phyloP scores from a whole-genome alignment of 2,329 filamentous ascomycete species.

The Colletotrichum coccodes region DNA sequence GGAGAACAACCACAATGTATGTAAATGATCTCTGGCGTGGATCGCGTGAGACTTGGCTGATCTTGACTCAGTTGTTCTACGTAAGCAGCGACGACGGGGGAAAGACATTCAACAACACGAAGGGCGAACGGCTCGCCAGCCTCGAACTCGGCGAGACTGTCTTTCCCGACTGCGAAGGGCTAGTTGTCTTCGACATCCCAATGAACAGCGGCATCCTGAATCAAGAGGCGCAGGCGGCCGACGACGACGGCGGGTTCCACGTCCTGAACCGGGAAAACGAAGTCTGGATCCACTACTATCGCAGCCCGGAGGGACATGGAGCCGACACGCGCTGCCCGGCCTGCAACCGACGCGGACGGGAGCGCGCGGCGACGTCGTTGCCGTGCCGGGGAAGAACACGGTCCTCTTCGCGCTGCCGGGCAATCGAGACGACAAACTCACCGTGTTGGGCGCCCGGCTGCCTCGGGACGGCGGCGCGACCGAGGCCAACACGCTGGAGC shows the following conservation, averaged over 20 bases:
- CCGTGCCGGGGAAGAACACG: slow-evolving; percentile 2
- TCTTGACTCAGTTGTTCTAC: slow-evolving; percentile 12
- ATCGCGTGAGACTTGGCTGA: neutral
- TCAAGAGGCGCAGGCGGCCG: slow-evolving; percentile 29
- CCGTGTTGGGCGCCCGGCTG: slow-evolving; percentile 9
- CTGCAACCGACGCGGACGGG: slow-evolving; percentile 25
- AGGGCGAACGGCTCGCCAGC: slow-evolving; percentile 19
- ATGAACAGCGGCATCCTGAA: slow-evolving; percentile 25
- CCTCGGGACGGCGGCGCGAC: neutral
- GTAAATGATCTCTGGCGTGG: neutral
- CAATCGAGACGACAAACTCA: slow-evolving; percentile 21
- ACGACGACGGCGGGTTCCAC: slow-evolving; percentile 24
- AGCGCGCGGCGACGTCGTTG: slow-evolving; percentile 19
- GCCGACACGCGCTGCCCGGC: slow-evolving; percentile 7
- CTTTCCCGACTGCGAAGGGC: slow-evolving; percentile 21
- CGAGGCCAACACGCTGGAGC: neutral
- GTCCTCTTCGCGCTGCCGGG: slow-evolving; percentile 26
- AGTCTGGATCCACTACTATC: slow-evolving; percentile 30
- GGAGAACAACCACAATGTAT: slow-evolving; percentile 25
- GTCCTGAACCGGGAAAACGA: slow-evolving; percentile 28
- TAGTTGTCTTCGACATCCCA: slow-evolving; percentile 31
- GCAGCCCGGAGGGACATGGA: slow-evolving; percentile 16
- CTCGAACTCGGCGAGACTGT: slow-evolving; percentile 28
- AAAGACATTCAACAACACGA: slow-evolving; percentile 7
- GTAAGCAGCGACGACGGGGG: slow-evolving; percentile 23